Evolutionary conservation across 345 rosid species (phyloP).

Genomic region (Murraya koenigii): DNA sequence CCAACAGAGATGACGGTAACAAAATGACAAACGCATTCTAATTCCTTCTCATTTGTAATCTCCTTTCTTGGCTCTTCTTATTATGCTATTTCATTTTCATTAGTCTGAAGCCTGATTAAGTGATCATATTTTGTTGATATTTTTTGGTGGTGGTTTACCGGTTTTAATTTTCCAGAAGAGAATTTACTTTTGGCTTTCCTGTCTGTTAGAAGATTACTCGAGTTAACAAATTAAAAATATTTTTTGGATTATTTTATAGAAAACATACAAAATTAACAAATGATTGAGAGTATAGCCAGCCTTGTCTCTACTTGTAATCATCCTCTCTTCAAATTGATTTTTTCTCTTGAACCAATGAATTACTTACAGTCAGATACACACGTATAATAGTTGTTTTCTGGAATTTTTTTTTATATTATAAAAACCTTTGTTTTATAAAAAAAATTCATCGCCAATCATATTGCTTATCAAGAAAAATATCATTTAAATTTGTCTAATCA

Average conservation of each 20-base stretch:
- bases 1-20: not conserved
- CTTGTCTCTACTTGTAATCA: not conserved
- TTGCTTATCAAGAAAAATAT: no score
- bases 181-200: slow-evolving; percentile 14
- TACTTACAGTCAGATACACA: not conserved
- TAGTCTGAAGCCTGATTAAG: not conserved
- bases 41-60: not conserved
- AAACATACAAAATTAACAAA: not conserved
- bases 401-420: not conserved
- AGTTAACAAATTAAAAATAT: no score
- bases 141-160: not conserved
- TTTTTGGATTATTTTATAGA: no score
- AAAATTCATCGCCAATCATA: no score
- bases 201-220: not conserved
- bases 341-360: not conserved
- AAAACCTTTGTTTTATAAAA: no score
- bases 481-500: no score
- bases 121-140: not conserved
- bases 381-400: no score
- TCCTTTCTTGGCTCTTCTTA: not conserved
- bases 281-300: no score
- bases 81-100: not conserved
- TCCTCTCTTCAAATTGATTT: not conserved
- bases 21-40: not conserved
- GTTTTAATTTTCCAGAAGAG: not conserved